Conservation (phyloP, 2,329 filamentous ascomycete genomes). For the Phaeophleospora eucalypticola region DNA sequence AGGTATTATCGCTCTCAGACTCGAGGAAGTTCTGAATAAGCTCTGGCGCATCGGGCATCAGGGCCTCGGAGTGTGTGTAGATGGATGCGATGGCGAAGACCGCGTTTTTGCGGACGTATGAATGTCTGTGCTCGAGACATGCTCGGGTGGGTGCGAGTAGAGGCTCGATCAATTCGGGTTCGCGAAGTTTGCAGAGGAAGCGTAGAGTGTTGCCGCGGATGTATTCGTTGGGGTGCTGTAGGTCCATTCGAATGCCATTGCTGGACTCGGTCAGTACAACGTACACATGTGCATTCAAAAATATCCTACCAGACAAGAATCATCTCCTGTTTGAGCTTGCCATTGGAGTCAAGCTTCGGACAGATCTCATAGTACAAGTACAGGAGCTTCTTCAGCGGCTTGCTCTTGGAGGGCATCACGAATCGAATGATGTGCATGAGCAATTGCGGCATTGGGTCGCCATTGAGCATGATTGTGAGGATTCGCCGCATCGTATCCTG, state of each 20-base stretch:
- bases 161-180: constrained; percentile 93
- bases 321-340: constrained; percentile 99
- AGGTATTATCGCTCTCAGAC: constrained; percentile 86
- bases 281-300: not conserved
- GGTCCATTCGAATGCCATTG: constrained; percentile 95
- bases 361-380: constrained; percentile 99
- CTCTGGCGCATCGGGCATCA: constrained; percentile 94
- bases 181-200: constrained; percentile 93
- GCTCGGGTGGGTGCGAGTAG: constrained; percentile 85
- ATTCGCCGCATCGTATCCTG: constrained; percentile 75
- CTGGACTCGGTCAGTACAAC: constrained; percentile 44
- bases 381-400: constrained; percentile 92
- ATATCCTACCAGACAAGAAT: constrained; percentile 85
- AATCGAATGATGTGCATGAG: constrained; percentile 99
- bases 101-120: constrained; percentile 96
- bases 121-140: constrained; percentile 93
- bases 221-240: constrained; percentile 97
- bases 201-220: constrained; percentile 96
- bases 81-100: constrained; percentile 94
- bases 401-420: constrained; percentile 97
- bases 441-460: constrained; percentile 88
- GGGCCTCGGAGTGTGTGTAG: constrained; percentile 79
- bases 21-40: constrained; percentile 86
- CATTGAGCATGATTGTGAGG: constrained; percentile 95
- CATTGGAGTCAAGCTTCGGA: constrained; percentile 84